A percentile compares a stretch with the other conserved stretches of the same genome.
Conservation (phyloP, 2,329 filamentous ascomycete genomes). For the Cercospora berteroae region DNA sequence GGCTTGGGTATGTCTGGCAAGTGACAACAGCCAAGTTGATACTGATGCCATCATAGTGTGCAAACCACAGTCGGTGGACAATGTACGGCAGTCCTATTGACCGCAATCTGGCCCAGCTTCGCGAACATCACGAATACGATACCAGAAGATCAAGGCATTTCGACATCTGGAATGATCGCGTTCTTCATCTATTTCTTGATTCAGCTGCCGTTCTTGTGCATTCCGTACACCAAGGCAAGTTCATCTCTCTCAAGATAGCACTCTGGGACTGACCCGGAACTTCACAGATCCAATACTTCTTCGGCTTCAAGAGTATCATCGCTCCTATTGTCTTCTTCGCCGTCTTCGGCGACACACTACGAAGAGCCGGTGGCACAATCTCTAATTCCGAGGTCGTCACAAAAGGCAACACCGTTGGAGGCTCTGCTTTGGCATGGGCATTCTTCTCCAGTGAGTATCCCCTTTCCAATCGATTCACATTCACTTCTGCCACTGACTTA, state of each 20-base stretch:
- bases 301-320: constrained; percentile 44
- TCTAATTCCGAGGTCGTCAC: constrained; percentile 36
- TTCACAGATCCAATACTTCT: constrained; percentile 30
- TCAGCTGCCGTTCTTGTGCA: constrained; percentile 55
- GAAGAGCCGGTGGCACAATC: constrained; percentile 33
- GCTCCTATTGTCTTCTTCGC: constrained; percentile 38
- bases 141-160: constrained; percentile 51
- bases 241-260: neutral
- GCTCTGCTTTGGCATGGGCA: constrained; percentile 33
- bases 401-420: constrained; percentile 29
- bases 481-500: constrained; percentile 27
- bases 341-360: constrained; percentile 34
- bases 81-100: constrained; percentile 30
- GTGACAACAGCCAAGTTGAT: neutral
- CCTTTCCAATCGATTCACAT: neutral
- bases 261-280: neutral
- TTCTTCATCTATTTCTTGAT: constrained; percentile 58
- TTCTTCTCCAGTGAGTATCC: constrained; percentile 25
- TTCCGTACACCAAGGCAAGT: constrained; percentile 47
- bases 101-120: constrained; percentile 59
- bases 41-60: constrained; percentile 13
- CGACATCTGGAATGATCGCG: constrained; percentile 54
- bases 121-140: constrained; percentile 53
- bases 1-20: constrained; percentile 25
- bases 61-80: constrained; percentile 32